phyloP scores from a whole-genome alignment of 1,284 basidiomycete species.

The Ustilago vetiveriae region DNA sequence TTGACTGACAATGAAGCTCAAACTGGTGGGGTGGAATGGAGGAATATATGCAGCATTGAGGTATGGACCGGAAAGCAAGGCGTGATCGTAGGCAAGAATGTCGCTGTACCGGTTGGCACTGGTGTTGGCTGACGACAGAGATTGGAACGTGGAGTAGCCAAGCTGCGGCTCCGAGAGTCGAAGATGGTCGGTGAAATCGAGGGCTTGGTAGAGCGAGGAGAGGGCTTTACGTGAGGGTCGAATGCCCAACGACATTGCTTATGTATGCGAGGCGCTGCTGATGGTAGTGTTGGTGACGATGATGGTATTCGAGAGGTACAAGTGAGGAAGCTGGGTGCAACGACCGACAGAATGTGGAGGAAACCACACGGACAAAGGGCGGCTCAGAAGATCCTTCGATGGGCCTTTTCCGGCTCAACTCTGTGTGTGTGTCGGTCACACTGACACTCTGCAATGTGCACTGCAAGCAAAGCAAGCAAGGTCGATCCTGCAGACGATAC shows the following conservation, averaged over 20 bases:
- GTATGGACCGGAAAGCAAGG: constrained; percentile 51
- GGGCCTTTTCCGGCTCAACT: too few species aligned
- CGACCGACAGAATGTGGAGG: too few species aligned
- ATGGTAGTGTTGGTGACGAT: not conserved
- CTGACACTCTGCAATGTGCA: too few species aligned
- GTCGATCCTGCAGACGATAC: too few species aligned
- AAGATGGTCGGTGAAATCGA: constrained; percentile 28
- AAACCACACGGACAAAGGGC: too few species aligned
- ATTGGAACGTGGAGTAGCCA: constrained; percentile 18
- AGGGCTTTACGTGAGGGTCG: constrained; percentile 10
- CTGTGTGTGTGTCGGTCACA: too few species aligned
- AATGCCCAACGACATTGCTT: constrained; percentile 19
- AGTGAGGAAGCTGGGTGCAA: too few species aligned
- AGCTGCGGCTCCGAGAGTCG: constrained; percentile 20
- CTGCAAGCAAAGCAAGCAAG: too few species aligned
- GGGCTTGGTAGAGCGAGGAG: constrained; percentile 18
- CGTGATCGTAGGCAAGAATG: constrained; percentile 49
- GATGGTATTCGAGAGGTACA: too few species aligned
- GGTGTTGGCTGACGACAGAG: constrained; percentile 4
- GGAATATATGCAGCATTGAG: constrained; percentile 59
- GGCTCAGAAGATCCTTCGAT: too few species aligned
- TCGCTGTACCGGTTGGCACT: constrained; percentile 36
- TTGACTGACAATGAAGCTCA: constrained; percentile 89
- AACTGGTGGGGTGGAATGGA: constrained; percentile 21
- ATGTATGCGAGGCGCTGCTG: not conserved